Conservation (phyloP, 139 green algal species). For the Chlamydomonas sp. region DNA sequence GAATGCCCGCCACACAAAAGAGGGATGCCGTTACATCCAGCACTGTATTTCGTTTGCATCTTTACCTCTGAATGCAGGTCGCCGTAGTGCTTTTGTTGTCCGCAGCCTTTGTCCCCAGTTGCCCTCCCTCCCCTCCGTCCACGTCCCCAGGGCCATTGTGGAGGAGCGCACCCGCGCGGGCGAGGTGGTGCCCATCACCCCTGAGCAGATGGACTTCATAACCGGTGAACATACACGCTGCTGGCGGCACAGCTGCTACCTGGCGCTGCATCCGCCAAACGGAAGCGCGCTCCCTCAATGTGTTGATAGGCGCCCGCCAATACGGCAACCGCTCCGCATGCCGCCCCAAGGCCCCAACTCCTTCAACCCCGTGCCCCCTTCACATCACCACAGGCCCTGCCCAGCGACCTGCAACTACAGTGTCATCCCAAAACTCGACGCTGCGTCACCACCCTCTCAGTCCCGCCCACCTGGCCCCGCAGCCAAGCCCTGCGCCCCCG, state of each 20-base stretch:
- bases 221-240: constrained; percentile 23
- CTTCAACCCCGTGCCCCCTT: too few relatives aligned
- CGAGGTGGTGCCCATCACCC: constrained; percentile 21
- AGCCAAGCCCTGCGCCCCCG: too few relatives aligned
- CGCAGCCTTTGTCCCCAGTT: background rate
- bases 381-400: too few relatives aligned
- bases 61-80: background rate
- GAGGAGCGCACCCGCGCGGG: constrained; percentile 13
- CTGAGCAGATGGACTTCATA: constrained; percentile 47
- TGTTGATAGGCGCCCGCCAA: too few relatives aligned
- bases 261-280: background rate
- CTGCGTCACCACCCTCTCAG: too few relatives aligned
- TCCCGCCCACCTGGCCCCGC: too few relatives aligned
- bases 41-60: background rate
- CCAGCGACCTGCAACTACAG: too few relatives aligned
- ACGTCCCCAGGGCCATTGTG: constrained; percentile 50
- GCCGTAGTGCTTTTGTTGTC: background rate
- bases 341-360: too few relatives aligned
- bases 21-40: background rate
- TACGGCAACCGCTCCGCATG: too few relatives aligned
- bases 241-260: background rate
- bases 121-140: background rate
- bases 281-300: too few relatives aligned
- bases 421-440: too few relatives aligned
- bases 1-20: background rate